Evolutionary conservation across 1,284 basidiomycete genomes (phyloP).

Genomic region (Rhodotorula sp.): DNA sequence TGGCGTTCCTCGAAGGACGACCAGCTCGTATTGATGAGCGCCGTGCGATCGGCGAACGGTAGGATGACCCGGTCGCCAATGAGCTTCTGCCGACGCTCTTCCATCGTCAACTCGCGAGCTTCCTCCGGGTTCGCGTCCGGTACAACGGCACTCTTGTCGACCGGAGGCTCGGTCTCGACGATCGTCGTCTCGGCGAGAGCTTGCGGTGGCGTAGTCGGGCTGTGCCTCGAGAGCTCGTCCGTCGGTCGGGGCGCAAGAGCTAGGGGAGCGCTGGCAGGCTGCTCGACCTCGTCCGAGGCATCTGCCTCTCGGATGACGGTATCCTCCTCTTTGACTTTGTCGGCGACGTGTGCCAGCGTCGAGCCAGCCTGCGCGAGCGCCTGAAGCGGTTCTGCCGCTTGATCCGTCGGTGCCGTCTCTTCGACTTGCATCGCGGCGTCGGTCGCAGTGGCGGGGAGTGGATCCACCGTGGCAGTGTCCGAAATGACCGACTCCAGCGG

Average conservation of each 20-base stretch:
- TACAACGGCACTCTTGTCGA: too few species aligned
- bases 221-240: conserved; percentile 5
- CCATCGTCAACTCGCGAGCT: not conserved
- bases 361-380: not conserved
- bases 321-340: not conserved
- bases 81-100: not conserved
- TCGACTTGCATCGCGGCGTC: too few species aligned
- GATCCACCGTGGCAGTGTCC: too few species aligned
- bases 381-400: too few species aligned
- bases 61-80: not conserved
- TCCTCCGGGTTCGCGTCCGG: not conserved
- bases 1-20: conserved; percentile 17
- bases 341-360: not conserved
- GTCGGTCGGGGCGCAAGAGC: conserved; percentile 9
- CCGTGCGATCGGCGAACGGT: not conserved
- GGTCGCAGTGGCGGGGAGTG: too few species aligned
- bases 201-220: conserved; percentile 3
- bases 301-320: not conserved
- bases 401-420: too few species aligned
- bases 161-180: too few species aligned
- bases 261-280: too few species aligned
- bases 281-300: not conserved
- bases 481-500: too few species aligned
- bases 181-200: not conserved
- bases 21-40: conserved; percentile 18